Base-by-base conservation (phyloP, 306 rosid species). In the Oemleria cerasiformis region DNA sequence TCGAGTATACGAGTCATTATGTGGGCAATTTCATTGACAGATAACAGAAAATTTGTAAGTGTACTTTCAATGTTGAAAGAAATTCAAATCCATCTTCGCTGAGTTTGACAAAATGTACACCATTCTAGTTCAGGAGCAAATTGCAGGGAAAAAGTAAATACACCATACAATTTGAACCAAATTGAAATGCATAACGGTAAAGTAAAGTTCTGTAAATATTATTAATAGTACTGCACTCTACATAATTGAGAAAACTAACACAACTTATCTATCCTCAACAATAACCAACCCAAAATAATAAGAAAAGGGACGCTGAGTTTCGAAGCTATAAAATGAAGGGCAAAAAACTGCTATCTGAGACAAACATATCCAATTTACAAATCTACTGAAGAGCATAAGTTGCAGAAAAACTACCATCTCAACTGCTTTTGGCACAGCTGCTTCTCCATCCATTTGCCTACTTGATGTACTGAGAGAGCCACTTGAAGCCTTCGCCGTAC, bases 381-480 rank as follows among this genome's bases (percentile, higher is more conserved):
- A 14, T 41, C 44, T 23, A 63, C 20, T 4, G 36, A 19, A 47
- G 42, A 30, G 47, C 44, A 50, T 45, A 62, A 58, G 69, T 63
- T 44, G 64, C 41, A 59, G 45, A 56, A 78, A 54, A 63, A 65
- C 60, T 70, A 63, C 75, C 74, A 48, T 66, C 67, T 25, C 38
- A 5, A 50, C 42, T 56, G 49, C 77, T 43, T 49, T 34, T 63
- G 74, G 57, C 63, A 49, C 72, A 73, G 57, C 49, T 65, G 54
- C 40, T 73, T 54, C 11, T 14, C 40, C 79, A 42, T 66, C 48
- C 71, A 47, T 55, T 64, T 61, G 42, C 74, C 86, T 86, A 89
- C 77, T 90, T 82, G 73, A 90, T 88, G 83, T 90, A 90, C 78
- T 90, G 96, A 72, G 96, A 90, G 57, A 90, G 77, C 96, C 96